Base-by-base conservation (phyloP, 2,329 filamentous ascomycete species). In the Colletotrichum musicola region DNA sequence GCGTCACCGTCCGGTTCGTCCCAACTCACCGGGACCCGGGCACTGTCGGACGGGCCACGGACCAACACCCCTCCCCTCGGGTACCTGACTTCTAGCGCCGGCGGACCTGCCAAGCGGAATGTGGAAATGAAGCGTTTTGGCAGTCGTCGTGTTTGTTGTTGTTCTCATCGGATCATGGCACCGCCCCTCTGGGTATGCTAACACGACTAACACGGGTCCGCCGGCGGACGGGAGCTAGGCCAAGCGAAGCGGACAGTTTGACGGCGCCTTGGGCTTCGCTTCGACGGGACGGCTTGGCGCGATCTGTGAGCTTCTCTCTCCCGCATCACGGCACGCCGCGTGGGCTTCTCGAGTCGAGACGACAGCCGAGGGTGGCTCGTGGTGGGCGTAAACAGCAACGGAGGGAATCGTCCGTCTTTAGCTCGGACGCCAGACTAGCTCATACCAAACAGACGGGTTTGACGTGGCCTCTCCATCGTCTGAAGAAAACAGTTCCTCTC, bases 41-140 rank as follows among this genome's bases (percentile, higher is more conserved):
- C 42, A 2, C 16, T 27, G 46, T 18, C n/a, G 4, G 42, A 22
- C 27, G 40, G 13, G 40, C 25, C 1, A 20, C 56, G 1, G 42
- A 47, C 5, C 6, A 10, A 30, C 27, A 10, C 27, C 6, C 7
- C 16, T 16, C 27, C 56, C 14, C 13, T 49, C 56, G 25, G 56
- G n/a, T 49, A 49, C 56, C 56, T 59, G 27, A 59, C 20, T 59
- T 25, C 30, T 35, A 49, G 42, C 44, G 56, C 27, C 7, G 27
- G 46, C 46, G 18, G 46, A 49, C 46, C 46, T 49, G 46, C 46
- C 46, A 49, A 49, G 46, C 46, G 7, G 2, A 6, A 49, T 49
- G 46, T 49, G 46, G 46, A 49, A 49, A 49, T 49, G 6, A 46
- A 46, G 16, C 6, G 9, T 18, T 16, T 46, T 46, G 16, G 12